Evolutionary conservation across 345 rosid species (phyloP).

Genomic region (Syzygium aqueum): DNA sequence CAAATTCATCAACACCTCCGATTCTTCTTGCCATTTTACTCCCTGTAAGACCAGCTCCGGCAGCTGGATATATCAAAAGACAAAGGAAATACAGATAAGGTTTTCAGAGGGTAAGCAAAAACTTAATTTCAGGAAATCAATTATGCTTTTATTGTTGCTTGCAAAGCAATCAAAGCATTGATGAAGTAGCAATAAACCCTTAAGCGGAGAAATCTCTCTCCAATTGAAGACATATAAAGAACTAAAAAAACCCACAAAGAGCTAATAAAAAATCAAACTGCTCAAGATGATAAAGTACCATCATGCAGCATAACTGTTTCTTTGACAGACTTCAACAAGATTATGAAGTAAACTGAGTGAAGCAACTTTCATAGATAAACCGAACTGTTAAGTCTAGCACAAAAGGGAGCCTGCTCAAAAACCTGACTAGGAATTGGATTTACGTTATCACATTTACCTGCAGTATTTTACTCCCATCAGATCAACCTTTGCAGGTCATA

Average conservation of each 20-base stretch:
- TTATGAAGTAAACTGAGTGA: neutral
- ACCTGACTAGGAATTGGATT: neutral
- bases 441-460: neutral
- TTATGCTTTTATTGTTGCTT: neutral
- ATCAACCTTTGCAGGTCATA: neutral
- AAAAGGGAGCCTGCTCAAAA: neutral
- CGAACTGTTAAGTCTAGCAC: neutral
- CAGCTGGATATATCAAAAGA: conserved; percentile 41
- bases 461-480: neutral
- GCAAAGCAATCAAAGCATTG: neutral
- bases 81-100: neutral
- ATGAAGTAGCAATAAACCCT: neutral
- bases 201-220: neutral
- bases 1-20: conserved; percentile 83
- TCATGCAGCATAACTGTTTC: neutral
- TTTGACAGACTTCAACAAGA: neutral
- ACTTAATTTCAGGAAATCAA: neutral
- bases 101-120: neutral
- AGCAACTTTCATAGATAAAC: neutral
- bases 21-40: conserved; percentile 88
- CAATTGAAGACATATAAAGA: neutral
- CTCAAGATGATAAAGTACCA: neutral
- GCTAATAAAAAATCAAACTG: neutral
- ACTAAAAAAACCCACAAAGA: neutral
- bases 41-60: conserved; percentile 98